Base-by-base conservation (phyloP, 345 rosid genomes). In the Eucalyptus curtisii region DNA sequence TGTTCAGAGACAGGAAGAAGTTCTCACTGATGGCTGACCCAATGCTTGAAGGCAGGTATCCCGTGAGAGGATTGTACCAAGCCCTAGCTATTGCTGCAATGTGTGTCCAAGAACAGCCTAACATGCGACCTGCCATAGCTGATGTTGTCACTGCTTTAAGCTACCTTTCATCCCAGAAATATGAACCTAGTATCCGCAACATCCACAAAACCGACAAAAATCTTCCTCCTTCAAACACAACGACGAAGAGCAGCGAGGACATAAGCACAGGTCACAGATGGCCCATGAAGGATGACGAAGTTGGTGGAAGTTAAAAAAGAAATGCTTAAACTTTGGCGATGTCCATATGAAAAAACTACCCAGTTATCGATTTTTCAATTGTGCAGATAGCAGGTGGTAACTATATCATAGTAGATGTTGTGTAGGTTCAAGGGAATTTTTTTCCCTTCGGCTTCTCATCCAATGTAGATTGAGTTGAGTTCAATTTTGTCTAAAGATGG, bases 71-170 rank as follows among this genome's bases (percentile, higher is more conserved):
- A 68, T 87, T 97, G 87, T 96, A 95, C 94, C 99, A 97, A 93
- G 97, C 97, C 8, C 94, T 97, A 55, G 99, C 99, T 30, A 94
- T 97, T 11, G 94, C 99, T 66, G 99, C 99, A 52, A 96, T 97
- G 99, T 97, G 99, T 16, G 96, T 97, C 45, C 99, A 97, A 88
- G 99, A 97, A 84, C 97, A 96, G 91, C 97, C 99, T 19, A 94
- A 92, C 80, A 92, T 95, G 95, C 92, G 99, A 64, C 99, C 99
- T 0, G 93, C 89, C 31, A 95, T 94, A 89, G 90, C 94, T 5
- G 98, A 97, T 90, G 99, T 97, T 40, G 99, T 97, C 71, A 90
- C 90, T 89, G 99, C 99, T 45, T 93, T 97, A 82, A 93, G 90
- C 91, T 97, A 93, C 91, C 96, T 97, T 68, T 96, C 99, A 17